Percentiles rank a stretch among this genome's conserved stretches.
These are phyloP conservation scores for Tricholoma furcatifolium DNA, from an alignment of 768 basidiomycete genomes.

Conservation along the genomic window DNA sequence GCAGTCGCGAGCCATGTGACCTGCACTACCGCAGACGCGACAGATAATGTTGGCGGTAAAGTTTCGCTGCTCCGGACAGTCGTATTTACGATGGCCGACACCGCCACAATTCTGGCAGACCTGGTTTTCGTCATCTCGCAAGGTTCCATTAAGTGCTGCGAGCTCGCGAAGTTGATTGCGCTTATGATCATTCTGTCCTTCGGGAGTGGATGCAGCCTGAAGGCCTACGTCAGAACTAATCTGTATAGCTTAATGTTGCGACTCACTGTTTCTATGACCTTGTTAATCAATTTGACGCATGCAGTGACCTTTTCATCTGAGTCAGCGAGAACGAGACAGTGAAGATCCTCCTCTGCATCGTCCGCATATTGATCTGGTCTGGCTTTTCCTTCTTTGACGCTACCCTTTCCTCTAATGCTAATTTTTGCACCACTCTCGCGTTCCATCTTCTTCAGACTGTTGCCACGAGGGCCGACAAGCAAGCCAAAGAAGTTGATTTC, in stretches of 20 bases:
- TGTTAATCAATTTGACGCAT: conserved; percentile 96
- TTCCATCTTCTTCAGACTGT: conserved; percentile 99
- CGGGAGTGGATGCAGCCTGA: conserved; percentile 97
- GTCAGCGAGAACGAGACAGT: conserved; percentile 95
- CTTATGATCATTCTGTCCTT: conserved; percentile 99
- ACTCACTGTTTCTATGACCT: conserved; percentile 94
- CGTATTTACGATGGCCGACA: conserved; percentile 96
- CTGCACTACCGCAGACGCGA: conserved; percentile 96
- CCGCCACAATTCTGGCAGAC: conserved; percentile 97
- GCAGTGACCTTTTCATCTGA: conserved; percentile 85
- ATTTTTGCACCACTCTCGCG: conserved; percentile 97
- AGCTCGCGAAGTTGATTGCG: conserved; percentile 97
- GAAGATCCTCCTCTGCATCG: conserved; percentile 98
- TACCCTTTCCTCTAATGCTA: conserved; percentile 96
- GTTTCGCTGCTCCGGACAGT: conserved; percentile 97
- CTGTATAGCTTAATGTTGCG: background rate
- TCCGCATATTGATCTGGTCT: conserved; percentile 92
- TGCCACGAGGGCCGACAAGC: conserved; percentile 96
- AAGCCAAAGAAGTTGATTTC: conserved; percentile 99
- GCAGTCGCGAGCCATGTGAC: conserved; percentile 99
- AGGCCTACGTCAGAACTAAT: conserved; percentile 3
- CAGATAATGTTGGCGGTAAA: conserved; percentile 99
- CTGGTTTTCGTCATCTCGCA: conserved; percentile 99
- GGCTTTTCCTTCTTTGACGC: conserved; percentile 98
- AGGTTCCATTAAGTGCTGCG: conserved; percentile 95